Conservation (phyloP, 2,329 filamentous ascomycete species). For the Ophioceras dolichostomum region DNA sequence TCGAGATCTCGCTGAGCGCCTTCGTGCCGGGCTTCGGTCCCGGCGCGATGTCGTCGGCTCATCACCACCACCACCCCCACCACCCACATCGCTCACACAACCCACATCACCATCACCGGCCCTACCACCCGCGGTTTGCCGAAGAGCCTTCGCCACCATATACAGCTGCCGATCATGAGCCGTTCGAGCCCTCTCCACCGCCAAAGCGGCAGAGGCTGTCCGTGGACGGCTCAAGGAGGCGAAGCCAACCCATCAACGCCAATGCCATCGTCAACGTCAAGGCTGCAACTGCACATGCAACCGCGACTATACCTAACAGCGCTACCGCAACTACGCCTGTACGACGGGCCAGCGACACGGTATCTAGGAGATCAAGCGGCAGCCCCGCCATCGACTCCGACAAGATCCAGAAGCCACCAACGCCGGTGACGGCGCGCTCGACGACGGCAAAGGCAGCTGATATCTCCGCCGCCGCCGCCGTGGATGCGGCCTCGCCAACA, state of each 20-base stretch:
- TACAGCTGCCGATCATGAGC: conserved; percentile 14
- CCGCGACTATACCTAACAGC: no score
- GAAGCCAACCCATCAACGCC: conserved; percentile 3
- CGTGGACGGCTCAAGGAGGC: conserved; percentile 4
- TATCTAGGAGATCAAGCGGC: background rate
- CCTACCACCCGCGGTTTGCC: conserved; percentile 12
- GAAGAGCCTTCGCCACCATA: conserved; percentile 18
- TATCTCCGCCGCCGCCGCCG: background rate
- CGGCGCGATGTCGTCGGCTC: conserved; percentile 20
- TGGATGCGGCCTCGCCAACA: background rate
- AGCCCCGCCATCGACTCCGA: background rate
- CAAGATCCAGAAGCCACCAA: conserved; percentile 1
- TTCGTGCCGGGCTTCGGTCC: conserved; percentile 20
- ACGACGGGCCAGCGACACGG: no score
- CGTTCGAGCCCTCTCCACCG: conserved; percentile 12
- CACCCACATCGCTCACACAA: background rate
- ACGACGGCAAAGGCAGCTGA: no score
- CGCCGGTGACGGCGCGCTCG: no score
- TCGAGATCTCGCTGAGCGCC: conserved; percentile 17
- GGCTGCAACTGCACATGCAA: background rate
- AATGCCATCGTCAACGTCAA: conserved; percentile 1
- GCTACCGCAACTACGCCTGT: no score
- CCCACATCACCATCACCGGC: conserved; percentile 8
- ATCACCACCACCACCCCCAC: conserved; percentile 18
- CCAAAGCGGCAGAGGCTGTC: conserved; percentile 15